Base-by-base conservation (phyloP, 106 monocot genomes). In the Allium cepa region DNA sequence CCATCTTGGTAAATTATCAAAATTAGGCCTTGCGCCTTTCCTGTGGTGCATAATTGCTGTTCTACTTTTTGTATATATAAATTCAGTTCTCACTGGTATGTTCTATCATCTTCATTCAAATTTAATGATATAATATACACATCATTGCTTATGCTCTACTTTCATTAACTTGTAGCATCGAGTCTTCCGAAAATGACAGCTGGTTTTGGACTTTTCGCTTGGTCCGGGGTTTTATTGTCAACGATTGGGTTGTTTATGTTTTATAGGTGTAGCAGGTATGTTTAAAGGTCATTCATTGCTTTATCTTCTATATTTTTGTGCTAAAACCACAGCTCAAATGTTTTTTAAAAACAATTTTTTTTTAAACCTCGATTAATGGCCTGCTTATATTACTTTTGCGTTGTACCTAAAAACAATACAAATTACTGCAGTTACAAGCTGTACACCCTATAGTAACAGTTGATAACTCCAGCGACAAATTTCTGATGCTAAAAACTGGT, bases 251-350 rank as follows among this genome's bases (percentile, higher is more conserved):
- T 99, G 26, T 63, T 87, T 56, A 85, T 93, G 93, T 87, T 99
- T 75, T 93, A 93, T 78, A 90, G 75, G 57, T 99, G 99, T 80
- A 93, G 92, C 79, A 93, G 99, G 99, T 99, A 82, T 56, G 22
- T 12, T 55, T 55, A 55, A 55, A 55, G 53, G 53, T 15, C 15
- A 4, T 11, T 55, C 53, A 12, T 55, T 55, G 53, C 7, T 11
- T 55, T 11, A 7, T 36, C 36, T 36, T 36, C 5, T 36, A 36
- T 36, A 36, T 36, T 36, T 36, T 36, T 36, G 36, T 36, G 36
- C 36, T 36, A 36, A 36, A 36, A 36, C 5, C 36, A 36, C 36
- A 36, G 3, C 36, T 36, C 36, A 36, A 36, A 36, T 36, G 36
- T 36, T 36, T 36, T 36, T 36, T 1, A 36, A 36, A 36, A 36